Base-by-base conservation (phyloP, 208 protist genomes). In the Tetramitus jugosus region DNA sequence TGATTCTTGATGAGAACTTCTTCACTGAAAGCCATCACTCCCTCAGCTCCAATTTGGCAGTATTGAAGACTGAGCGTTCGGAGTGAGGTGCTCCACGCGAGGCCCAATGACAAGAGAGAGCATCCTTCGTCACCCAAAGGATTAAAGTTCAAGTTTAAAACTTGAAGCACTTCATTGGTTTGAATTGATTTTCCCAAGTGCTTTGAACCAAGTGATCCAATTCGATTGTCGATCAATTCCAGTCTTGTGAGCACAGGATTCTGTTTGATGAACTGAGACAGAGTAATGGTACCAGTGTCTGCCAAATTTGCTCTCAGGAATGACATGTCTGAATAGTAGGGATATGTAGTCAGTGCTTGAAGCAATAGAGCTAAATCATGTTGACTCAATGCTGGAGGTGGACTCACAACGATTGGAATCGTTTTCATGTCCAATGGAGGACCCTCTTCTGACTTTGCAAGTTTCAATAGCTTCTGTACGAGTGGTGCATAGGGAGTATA, bases 191-290 rank as follows among this genome's bases (percentile, higher is more conserved):
- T 39, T 2, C 35, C 37, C 23, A 69, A 14, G 14, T 29, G 35
- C 23, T 14, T 14, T 6, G 35, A 69, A 31, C 62, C 62, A 26
- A 43, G 37, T 7, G 39, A 40, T 6, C 62, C 26, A 6, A 69
- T 29, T 45, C 62, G 8, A 69, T 69, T 69, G 39, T 69, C 62
- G 13, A 69, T 69, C 7, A 69, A n/a, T 69, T 69, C 62, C 62
- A 69, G 33, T 29, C 29, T 29, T 43, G 37, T 69, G 7, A 69
- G 62, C 7, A 43, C 3, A 43, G 62, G 62, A 69, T 69, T 13
- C 37, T 29, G 62, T 69, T 69, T 13, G 20, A 69, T 13, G 35
- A 29, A 69, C 31, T 69, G 33, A 17, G 2, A 33, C 13, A 67
- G 7, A 23, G 17, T 7, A 42, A 33, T 3, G 40, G 61, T 6